A percentile compares a stretch with the other conserved stretches of the same genome.
phyloP scores from a whole-genome alignment of 1,139 yeast genomes.

The Pichia sorboxylosa region DNA sequence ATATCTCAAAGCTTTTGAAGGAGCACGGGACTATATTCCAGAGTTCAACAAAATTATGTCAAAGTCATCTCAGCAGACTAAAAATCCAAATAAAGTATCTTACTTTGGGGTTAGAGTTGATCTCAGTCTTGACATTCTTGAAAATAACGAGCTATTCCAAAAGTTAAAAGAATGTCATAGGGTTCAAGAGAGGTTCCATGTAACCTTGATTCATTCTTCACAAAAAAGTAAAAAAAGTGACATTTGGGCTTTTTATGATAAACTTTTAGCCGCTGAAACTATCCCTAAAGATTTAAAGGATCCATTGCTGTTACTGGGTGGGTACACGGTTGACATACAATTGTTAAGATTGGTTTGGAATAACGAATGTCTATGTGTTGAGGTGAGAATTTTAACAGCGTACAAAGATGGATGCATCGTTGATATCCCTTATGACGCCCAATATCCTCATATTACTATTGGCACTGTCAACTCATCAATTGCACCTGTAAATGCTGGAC shows the following conservation, averaged over 20 bases:
- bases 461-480: slow-evolving; percentile 33
- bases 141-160: slow-evolving; percentile 4
- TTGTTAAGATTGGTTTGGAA: slow-evolving; percentile 36
- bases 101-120: slow-evolving; percentile 28
- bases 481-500: slow-evolving; percentile 25
- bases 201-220: slow-evolving; percentile 60
- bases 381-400: slow-evolving; percentile 32
- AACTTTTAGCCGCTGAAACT: not conserved
- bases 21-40: slow-evolving; percentile 45
- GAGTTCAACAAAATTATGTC: slow-evolving; percentile 29
- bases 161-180: slow-evolving; percentile 18
- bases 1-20: slow-evolving; percentile 32
- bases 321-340: not conserved
- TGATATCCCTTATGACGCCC: slow-evolving; percentile 29
- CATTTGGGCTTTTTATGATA: slow-evolving; percentile 14
- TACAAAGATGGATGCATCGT: slow-evolving; percentile 11
- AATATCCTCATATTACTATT: slow-evolving; percentile 60
- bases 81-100: slow-evolving; percentile 21
- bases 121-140: not conserved
- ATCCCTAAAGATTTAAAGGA: not conserved
- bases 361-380: slow-evolving; percentile 43
- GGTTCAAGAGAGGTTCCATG: slow-evolving; percentile 55
- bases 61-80: slow-evolving; percentile 13
- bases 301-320: not conserved
- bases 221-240: slow-evolving; percentile 21